Conservation (phyloP, 768 basidiomycete species). For the Mycena albidolilacea region DNA sequence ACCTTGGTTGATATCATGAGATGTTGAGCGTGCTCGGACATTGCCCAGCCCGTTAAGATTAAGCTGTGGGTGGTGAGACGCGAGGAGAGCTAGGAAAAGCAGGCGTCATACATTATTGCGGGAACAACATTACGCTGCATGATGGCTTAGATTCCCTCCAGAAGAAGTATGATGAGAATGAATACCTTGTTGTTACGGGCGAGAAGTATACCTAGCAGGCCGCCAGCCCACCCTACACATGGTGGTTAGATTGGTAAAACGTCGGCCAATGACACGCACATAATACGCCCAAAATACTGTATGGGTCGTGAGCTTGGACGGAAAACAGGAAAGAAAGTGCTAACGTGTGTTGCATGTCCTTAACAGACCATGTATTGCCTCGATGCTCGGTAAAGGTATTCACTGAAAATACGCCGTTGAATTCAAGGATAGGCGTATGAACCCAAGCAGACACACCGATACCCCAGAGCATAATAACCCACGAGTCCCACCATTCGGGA, state of each 20-base stretch:
- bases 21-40: slow-evolving; percentile 91
- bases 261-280: slow-evolving; percentile 59
- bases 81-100: slow-evolving; percentile 1
- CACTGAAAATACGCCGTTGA: slow-evolving; percentile 58
- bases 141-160: background rate
- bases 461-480: slow-evolving; percentile 73
- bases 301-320: background rate
- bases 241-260: slow-evolving; percentile 20
- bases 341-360: slow-evolving; percentile 96
- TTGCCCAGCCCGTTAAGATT: slow-evolving; percentile 93
- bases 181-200: slow-evolving; percentile 82
- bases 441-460: slow-evolving; percentile 60
- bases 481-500: slow-evolving; percentile 91
- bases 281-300: slow-evolving; percentile 79
- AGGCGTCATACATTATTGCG: slow-evolving; percentile 73
- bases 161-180: slow-evolving; percentile 10
- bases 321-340: slow-evolving; percentile 46
- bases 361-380: slow-evolving; percentile 85
- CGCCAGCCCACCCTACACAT: slow-evolving; percentile 91
- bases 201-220: slow-evolving; percentile 88
- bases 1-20: slow-evolving; percentile 90
- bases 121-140: slow-evolving; percentile 84
- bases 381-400: slow-evolving; percentile 96
- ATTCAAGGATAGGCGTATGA: background rate
- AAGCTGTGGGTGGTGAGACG: slow-evolving; percentile 62